Conservation (phyloP, 2,329 filamentous ascomycete species). For the Fusarium sp. region DNA sequence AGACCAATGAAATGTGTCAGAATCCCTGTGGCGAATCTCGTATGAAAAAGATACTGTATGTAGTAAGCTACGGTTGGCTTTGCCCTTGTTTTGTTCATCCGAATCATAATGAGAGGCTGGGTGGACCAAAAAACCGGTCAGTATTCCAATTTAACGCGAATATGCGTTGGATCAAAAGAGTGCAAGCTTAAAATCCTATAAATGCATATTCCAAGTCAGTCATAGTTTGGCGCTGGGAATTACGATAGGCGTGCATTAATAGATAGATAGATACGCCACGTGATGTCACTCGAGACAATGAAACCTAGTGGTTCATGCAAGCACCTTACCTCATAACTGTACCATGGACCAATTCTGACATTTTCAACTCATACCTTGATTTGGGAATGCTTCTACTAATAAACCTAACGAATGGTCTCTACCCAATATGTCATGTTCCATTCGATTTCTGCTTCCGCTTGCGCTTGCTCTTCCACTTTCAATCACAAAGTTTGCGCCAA, state of each 20-base stretch:
- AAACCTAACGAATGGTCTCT: constrained; percentile 23
- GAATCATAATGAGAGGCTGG: constrained; percentile 1
- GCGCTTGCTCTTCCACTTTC: constrained; percentile 5
- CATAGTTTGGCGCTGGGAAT: not conserved
- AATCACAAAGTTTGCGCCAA: not conserved
- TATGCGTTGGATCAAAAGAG: constrained; percentile 3
- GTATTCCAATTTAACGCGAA: not conserved
- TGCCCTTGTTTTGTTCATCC: constrained; percentile 1
- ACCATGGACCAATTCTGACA: not conserved
- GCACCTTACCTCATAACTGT: not conserved
- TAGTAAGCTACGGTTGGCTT: constrained; percentile 5
- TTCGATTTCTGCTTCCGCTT: not conserved
- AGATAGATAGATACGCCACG: not conserved
- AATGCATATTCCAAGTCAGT: constrained; percentile 9
- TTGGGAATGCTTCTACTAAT: not conserved
- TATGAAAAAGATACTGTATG: constrained; percentile 13
- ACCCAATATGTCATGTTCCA: not conserved
- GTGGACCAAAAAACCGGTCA: constrained; percentile 4
- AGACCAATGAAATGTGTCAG: constrained; percentile 34
- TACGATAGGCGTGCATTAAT: not conserved
- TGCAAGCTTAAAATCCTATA: constrained; percentile 12
- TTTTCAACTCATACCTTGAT: not conserved
- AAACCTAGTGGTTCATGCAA: not conserved
- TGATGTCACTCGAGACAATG: not conserved
- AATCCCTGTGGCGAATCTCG: constrained; percentile 38